Evolutionary conservation across 805 yeast species (phyloP), one percentile per base, ranked within the genome.

Genomic region (Suhomyces vadensis): DNA sequence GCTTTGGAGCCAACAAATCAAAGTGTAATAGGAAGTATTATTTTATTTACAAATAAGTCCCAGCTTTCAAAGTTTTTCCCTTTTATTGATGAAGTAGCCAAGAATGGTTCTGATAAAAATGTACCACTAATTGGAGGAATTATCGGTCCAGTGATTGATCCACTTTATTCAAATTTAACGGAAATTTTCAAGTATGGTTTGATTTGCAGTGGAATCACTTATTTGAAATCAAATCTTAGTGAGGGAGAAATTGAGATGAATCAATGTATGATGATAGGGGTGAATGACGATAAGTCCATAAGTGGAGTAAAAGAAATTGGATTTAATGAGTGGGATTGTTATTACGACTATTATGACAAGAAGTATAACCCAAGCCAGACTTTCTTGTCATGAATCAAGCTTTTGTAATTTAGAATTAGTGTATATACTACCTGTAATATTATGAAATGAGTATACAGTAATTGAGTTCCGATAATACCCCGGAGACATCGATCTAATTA

Each of bases 171-270:
- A 21, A 77, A 75, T 48, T 67, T 80, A 51, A 71, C 75, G 6
- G 79, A 77, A 42, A 78, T 79, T 2, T 75, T 80, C 60, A 75
- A 71, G 46, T 67, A 74, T 50, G 85, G 85, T 0, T 69, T 80
- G 46, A 75, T 81, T 7, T 79, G 83, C 49, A 74, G 83, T 41
- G 81, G 75, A 5, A 72, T 78, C 11, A 71, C 80, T 5, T 75
- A 68, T 46, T 61, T 75, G 47, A 75, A 74, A 51, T 53, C 66
- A 14, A 50, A 58, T 36, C 56, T 58, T 43, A 57, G 51, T 29
- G 70, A 61, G 20, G 56, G 55, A 8, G 56, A 57, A 11, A 31
- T 48, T 11, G 51, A 48, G 39, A 61, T 69, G 55, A 57, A 63
- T 36, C 57, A 58, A 42, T 70, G 75, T 53, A 49, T 67, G 20